A percentile compares a stretch with the other conserved stretches of the same genome.
These are phyloP conservation scores for Zea luxurians DNA, from an alignment of 176 grass and related monocot genomes.

Conservation along the genomic window DNA sequence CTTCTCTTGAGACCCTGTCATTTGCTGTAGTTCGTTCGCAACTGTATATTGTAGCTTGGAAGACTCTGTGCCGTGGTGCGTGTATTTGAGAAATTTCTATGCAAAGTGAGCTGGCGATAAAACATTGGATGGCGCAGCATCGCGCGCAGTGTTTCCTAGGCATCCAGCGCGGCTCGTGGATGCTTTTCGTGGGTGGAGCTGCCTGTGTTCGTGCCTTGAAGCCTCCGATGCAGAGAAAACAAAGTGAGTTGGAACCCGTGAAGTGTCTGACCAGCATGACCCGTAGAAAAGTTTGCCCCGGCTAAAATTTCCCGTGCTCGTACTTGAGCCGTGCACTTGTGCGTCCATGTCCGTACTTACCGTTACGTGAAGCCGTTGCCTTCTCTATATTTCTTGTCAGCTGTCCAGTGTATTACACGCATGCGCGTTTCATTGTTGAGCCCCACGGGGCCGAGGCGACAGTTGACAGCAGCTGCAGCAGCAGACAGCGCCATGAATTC, in stretches of 20 bases:
- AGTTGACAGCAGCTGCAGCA: not conserved
- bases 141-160: not conserved
- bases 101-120: no score
- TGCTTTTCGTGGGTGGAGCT: not conserved
- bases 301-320: not conserved
- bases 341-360: not conserved
- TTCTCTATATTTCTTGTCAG: not conserved
- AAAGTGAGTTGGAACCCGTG: not conserved
- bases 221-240: not conserved
- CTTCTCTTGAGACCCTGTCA: not conserved
- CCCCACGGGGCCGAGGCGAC: not conserved
- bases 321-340: not conserved
- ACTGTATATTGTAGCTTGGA: not conserved
- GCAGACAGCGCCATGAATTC: slow-evolving; percentile 2
- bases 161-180: not conserved
- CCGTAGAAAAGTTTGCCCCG: not conserved
- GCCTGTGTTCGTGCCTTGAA: no score
- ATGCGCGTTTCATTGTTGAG: not conserved
- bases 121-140: no score
- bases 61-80: no score
- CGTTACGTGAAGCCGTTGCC: slow-evolving; percentile 4
- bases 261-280: not conserved
- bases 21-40: not conserved
- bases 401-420: not conserved
- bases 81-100: not conserved